Evolutionary conservation across 768 basidiomycete genomes (phyloP).

Genomic region (Suillus luteus): DNA sequence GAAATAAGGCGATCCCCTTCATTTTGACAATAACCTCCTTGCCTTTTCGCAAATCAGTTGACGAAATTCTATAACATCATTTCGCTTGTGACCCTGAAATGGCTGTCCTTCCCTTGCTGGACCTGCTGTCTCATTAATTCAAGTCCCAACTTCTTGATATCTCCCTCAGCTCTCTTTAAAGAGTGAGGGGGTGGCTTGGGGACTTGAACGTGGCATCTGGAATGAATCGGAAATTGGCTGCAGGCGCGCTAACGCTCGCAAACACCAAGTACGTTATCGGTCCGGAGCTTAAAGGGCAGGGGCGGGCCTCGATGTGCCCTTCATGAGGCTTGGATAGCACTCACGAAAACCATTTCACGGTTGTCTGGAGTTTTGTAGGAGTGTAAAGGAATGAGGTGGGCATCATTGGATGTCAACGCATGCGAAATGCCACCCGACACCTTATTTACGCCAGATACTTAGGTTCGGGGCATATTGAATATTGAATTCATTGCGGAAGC

Average conservation of each 20-base stretch:
- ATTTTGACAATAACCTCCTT: slow-evolving; percentile 19
- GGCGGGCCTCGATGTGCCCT: slow-evolving; percentile 10
- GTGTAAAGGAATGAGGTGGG: slow-evolving; percentile 22
- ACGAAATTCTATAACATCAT: slow-evolving; percentile 65
- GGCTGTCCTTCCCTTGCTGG: slow-evolving; percentile 17
- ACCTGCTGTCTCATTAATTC: slow-evolving; percentile 23
- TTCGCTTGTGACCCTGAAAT: slow-evolving; percentile 18
- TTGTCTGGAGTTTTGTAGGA: slow-evolving; percentile 18
- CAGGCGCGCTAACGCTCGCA: slow-evolving; percentile 31
- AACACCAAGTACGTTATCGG: slow-evolving; percentile 18
- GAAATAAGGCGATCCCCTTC: slow-evolving; percentile 66
- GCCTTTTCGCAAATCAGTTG: slow-evolving; percentile 61
- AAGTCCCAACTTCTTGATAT: slow-evolving; percentile 16
- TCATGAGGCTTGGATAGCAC: slow-evolving; percentile 17
- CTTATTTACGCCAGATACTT: background rate
- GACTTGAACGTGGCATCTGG: slow-evolving; percentile 21
- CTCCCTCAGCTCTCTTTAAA: slow-evolving; percentile 1
- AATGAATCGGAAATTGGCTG: slow-evolving; percentile 25
- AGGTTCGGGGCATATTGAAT: background rate
- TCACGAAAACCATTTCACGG: slow-evolving; percentile 23
- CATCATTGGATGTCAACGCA: background rate
- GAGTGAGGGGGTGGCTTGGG: slow-evolving; percentile 10
- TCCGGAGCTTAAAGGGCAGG: slow-evolving; percentile 24
- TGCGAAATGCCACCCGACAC: background rate
- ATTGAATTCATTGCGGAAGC: background rate